These are phyloP conservation scores for Anethum foeniculum DNA, from an alignment of 140 eudicot genomes.

Conservation along the genomic window DNA sequence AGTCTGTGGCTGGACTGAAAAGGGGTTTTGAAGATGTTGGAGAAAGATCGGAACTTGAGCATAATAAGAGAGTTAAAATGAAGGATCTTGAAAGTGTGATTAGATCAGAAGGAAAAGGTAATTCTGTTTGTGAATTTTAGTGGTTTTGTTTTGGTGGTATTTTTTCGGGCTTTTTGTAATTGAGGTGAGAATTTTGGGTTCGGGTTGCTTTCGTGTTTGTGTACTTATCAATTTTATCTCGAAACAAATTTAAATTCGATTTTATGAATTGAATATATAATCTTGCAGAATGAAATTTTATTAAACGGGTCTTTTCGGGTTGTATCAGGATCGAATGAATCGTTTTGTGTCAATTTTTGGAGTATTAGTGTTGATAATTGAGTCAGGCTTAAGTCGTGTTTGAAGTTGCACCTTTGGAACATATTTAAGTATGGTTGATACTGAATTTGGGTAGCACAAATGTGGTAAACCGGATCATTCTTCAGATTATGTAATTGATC, in stretches of 20 bases:
- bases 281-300: not conserved
- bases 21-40: slow-evolving; percentile 38
- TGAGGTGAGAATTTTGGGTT: not conserved
- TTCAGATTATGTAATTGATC: not conserved
- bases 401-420: not conserved
- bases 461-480: not conserved
- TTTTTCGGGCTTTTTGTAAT: not conserved
- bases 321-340: not conserved
- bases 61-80: slow-evolving; percentile 25
- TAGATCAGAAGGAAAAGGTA: slow-evolving; percentile 41
- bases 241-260: not conserved
- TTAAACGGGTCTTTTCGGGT: not conserved
- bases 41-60: slow-evolving; percentile 30
- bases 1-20: slow-evolving; percentile 34
- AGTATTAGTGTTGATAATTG: not conserved
- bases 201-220: not conserved
- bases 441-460: not conserved
- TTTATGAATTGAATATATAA: not conserved
- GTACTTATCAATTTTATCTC: not conserved
- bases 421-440: not conserved
- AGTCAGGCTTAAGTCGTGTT: not conserved
- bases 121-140: not conserved
- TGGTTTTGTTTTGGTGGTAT: not conserved
- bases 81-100: slow-evolving; percentile 38
- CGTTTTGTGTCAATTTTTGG: not conserved